A percentile compares a stretch with the other conserved stretches of the same genome.
Conservation (phyloP, 768 basidiomycete species). For the Pleurotus pulmonarius region DNA sequence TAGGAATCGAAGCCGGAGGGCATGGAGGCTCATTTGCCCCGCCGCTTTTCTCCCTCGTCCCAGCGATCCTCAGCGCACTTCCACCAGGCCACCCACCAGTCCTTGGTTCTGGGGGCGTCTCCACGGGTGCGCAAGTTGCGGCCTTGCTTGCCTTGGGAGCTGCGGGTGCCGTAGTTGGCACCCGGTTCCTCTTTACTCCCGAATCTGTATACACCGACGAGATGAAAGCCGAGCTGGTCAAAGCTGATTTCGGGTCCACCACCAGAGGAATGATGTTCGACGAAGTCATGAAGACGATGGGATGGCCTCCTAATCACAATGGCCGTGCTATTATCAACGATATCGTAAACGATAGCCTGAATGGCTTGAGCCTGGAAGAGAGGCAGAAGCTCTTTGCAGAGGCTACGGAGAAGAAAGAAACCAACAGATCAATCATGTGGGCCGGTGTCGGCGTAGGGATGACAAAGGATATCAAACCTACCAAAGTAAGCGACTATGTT, state of each 20-base stretch:
- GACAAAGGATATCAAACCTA: slow-evolving; percentile 19
- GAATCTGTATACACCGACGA: slow-evolving; percentile 35
- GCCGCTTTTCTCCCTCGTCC: slow-evolving; percentile 33
- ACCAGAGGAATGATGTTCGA: slow-evolving; percentile 39
- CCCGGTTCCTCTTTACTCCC: slow-evolving; percentile 42
- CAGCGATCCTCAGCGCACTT: slow-evolving; percentile 28
- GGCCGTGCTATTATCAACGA: slow-evolving; percentile 38
- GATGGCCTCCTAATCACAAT: slow-evolving; percentile 38
- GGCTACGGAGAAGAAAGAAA: slow-evolving; percentile 24
- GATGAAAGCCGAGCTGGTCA: slow-evolving; percentile 35
- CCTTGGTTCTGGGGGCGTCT: slow-evolving; percentile 47
- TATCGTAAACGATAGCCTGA: slow-evolving; percentile 24
- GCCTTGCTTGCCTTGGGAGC: slow-evolving; percentile 40
- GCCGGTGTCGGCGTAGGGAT: slow-evolving; percentile 38
- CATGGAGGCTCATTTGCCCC: slow-evolving; percentile 36
- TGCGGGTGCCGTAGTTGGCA: slow-evolving; percentile 41
- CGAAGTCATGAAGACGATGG: slow-evolving; percentile 26
- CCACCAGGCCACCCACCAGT: slow-evolving; percentile 26
- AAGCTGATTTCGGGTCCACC: slow-evolving; percentile 28
- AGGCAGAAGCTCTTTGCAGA: slow-evolving; percentile 21
- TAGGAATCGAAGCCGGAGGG: slow-evolving; percentile 49
- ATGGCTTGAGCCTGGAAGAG: slow-evolving; percentile 24
- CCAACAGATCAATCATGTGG: slow-evolving; percentile 32
- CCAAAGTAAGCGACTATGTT: background rate
- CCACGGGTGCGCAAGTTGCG: slow-evolving; percentile 40